A percentile compares a stretch with the other conserved stretches of the same genome.
Evolutionary conservation across 2,329 filamentous ascomycete species (phyloP).

Genomic region (Fusarium irregulare): DNA sequence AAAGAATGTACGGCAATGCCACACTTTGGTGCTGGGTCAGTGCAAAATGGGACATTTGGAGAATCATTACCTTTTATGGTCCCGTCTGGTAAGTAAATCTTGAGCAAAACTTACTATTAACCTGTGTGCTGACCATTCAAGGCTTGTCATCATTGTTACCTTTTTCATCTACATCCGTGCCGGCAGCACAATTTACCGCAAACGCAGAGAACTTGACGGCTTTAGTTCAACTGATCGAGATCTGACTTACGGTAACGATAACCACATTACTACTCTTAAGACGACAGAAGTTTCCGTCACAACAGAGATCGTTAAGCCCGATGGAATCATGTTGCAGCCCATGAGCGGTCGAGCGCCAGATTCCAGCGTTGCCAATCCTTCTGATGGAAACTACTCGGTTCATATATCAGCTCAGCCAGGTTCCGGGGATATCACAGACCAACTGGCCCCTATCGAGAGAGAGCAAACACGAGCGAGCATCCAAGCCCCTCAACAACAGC

Average conservation of each 20-base stretch:
- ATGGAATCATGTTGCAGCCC: conserved; percentile 41
- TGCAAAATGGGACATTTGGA: conserved; percentile 74
- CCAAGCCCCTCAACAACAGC: conserved; percentile 27
- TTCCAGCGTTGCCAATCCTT: conserved; percentile 14
- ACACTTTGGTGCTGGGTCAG: conserved; percentile 86
- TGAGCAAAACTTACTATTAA: no score
- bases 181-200: conserved; percentile 75
- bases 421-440: conserved; percentile 40
- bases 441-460: conserved; percentile 44
- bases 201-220: conserved; percentile 69
- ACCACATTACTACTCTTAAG: conserved; percentile 62
- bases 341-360: conserved; percentile 38
- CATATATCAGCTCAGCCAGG: conserved; percentile 57
- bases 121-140: conserved; percentile 47
- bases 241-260: conserved; percentile 52
- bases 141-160: conserved; percentile 70
- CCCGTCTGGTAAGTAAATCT: conserved; percentile 69
- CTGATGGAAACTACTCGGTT: conserved; percentile 59
- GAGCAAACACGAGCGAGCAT: conserved; percentile 23
- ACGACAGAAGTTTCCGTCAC: conserved; percentile 75
- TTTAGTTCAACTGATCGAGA: conserved; percentile 63
- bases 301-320: conserved; percentile 55
- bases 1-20: conserved; percentile 77
- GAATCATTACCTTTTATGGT: conserved; percentile 80
- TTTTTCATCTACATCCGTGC: conserved; percentile 74